Evolutionary conservation across 805 yeast genomes (phyloP), one percentile per base, ranked within the genome.

Genomic region (Clavispora fructus): DNA sequence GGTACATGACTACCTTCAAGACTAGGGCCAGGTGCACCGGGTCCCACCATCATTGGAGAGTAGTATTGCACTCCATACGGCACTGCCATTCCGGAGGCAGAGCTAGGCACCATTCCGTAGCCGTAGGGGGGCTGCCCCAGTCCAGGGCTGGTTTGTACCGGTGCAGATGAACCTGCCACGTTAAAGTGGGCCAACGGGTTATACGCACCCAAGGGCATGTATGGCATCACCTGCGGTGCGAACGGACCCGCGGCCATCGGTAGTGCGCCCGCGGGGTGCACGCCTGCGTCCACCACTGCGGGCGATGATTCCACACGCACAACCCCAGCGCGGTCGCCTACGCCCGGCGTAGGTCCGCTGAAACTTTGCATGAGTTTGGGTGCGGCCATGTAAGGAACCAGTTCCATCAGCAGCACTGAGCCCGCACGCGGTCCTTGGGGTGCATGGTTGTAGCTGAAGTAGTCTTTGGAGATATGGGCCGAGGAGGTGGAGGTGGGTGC

Each of bases 21-120:
- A 10, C 37, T 33, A 16, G 37, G 26, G 26, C 19, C 44, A 4
- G 33, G 29, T n/a, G 28, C 44, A 8, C 39, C 40, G 1, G 44
- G 40, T 1, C 44, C 40, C 27, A 42, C 9, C 27, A 42, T 17
- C 39, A 42, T 39, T 8, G 39, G 40, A 23, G 35, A 26, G 40
- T 42, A 42, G 19, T 25, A 33, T 14, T 29, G 44, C n/a, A 35
- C 30, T 6, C 44, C 44, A 35, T 42, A 42, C 5, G 32, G 40
- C 17, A 42, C 19, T 35, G 25, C 29, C 28, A 17, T 33, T 9
- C 37, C 37, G 11, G 37, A 25, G 7, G 26, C 25, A 12, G 12
- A 1, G 7, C 6, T 7, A 6, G 30, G 31, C 7, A 25, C 25
- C 25, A 33, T 16, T 23, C 37, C 37, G 25, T 33, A 33, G 7